phyloP scores from a whole-genome alignment of 192 early-diverging fungal genomes.

The Gorgonomyces haynaldii region DNA sequence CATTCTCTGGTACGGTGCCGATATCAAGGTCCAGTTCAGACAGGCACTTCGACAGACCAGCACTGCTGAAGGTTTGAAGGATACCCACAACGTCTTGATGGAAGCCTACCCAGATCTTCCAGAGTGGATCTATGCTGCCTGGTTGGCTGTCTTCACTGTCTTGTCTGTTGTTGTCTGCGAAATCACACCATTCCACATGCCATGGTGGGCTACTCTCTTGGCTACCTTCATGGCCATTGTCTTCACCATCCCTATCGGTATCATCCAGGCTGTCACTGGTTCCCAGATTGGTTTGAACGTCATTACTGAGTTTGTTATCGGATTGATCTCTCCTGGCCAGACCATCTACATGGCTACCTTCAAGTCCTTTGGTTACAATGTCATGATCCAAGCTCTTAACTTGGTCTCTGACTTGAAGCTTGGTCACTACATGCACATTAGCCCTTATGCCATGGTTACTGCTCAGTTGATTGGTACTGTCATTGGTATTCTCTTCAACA shows the following conservation, averaged over 20 bases:
- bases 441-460: slow-evolving; percentile 50
- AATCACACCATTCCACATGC: slow-evolving; percentile 47
- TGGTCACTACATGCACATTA: slow-evolving; percentile 65
- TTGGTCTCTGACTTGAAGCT: slow-evolving; percentile 68
- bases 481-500: slow-evolving; percentile 42
- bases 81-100: slow-evolving; percentile 58
- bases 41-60: not conserved
- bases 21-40: slow-evolving; percentile 8
- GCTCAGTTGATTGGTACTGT: slow-evolving; percentile 49
- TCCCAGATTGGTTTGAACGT: slow-evolving; percentile 68
- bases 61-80: slow-evolving; percentile 20
- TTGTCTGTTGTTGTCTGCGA: slow-evolving; percentile 37
- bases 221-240: slow-evolving; percentile 45
- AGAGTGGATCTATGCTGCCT: slow-evolving; percentile 40
- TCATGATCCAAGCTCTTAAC: slow-evolving; percentile 64
- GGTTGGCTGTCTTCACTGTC: slow-evolving; percentile 30
- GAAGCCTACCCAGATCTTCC: slow-evolving; percentile 60
- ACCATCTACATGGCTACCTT: slow-evolving; percentile 75
- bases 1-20: slow-evolving; percentile 14
- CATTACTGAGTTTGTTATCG: slow-evolving; percentile 74
- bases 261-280: slow-evolving; percentile 72
- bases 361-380: slow-evolving; percentile 75
- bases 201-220: slow-evolving; percentile 52
- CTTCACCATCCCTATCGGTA: slow-evolving; percentile 69
- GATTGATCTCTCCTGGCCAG: slow-evolving; percentile 67